Evolutionary conservation across 2,329 filamentous ascomycete genomes (phyloP).

Genomic region (Waltergamsia citrina): DNA sequence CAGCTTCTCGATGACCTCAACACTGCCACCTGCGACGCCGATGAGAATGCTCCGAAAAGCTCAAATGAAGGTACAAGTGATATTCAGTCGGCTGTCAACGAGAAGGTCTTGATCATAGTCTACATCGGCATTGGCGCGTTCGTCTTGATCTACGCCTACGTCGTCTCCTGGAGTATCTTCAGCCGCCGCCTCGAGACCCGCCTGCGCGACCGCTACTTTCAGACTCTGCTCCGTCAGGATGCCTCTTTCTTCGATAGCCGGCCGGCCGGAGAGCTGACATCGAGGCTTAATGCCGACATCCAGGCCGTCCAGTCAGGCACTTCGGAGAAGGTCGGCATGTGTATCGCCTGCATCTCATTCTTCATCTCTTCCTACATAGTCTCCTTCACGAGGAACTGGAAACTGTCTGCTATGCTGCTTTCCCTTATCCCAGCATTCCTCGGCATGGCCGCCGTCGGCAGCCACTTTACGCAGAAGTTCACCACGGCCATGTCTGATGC

Average conservation of each 20-base stretch:
- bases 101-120: constrained; percentile 50
- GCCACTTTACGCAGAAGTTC: constrained; percentile 43
- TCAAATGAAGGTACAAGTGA: constrained; percentile 13
- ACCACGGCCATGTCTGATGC: constrained; percentile 37
- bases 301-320: constrained; percentile 58
- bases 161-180: constrained; percentile 53
- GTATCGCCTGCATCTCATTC: constrained; percentile 52
- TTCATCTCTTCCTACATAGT: constrained; percentile 59
- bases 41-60: constrained; percentile 10
- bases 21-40: constrained; percentile 37
- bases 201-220: constrained; percentile 74
- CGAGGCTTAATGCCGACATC: constrained; percentile 56
- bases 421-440: constrained; percentile 55
- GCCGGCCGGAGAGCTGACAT: constrained; percentile 52
- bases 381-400: constrained; percentile 54
- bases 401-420: constrained; percentile 54
- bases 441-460: constrained; percentile 46
- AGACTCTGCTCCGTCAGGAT: constrained; percentile 83
- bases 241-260: constrained; percentile 80
- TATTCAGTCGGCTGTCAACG: constrained; percentile 35
- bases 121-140: constrained; percentile 57
- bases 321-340: constrained; percentile 61
- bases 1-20: constrained; percentile 54
- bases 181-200: constrained; percentile 57
- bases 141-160: constrained; percentile 52